Percentiles rank a stretch among this genome's conserved stretches.
These are phyloP conservation scores for Rhododendron griersonianum DNA, from an alignment of 148 eudicot species.

Conservation along the genomic window DNA sequence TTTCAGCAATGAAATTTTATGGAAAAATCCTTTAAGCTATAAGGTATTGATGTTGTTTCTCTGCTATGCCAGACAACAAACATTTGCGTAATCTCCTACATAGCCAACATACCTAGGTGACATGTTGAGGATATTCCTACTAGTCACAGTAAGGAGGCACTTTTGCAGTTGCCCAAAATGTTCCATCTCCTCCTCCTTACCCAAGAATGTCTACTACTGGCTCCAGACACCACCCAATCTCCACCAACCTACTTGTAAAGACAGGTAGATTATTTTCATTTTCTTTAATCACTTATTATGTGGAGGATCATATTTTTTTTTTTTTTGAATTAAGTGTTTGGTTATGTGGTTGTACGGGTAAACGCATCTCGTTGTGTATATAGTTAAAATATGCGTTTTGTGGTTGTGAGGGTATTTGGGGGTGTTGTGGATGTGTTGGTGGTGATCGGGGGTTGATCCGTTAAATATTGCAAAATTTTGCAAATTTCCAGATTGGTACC, in stretches of 20 bases:
- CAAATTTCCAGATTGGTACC: too few species aligned
- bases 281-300: too few species aligned
- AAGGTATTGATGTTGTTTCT: not conserved
- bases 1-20: not conserved
- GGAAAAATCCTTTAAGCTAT: not conserved
- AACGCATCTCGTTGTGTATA: too few species aligned
- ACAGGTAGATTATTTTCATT: too few species aligned
- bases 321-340: too few species aligned
- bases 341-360: too few species aligned
- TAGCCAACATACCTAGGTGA: not conserved
- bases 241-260: not conserved
- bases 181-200: not conserved
- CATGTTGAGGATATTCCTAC: not conserved
- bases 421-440: too few species aligned
- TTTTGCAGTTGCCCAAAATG: not conserved
- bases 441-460: too few species aligned
- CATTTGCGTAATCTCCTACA: not conserved
- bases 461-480: too few species aligned
- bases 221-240: not conserved
- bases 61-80: not conserved
- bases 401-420: too few species aligned
- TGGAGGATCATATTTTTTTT: too few species aligned
- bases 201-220: not conserved
- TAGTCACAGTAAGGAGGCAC: not conserved
- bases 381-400: too few species aligned